These are phyloP conservation scores for Cyberlindnera subsufficiens DNA, from an alignment of 805 yeast genomes.

Conservation along the genomic window DNA sequence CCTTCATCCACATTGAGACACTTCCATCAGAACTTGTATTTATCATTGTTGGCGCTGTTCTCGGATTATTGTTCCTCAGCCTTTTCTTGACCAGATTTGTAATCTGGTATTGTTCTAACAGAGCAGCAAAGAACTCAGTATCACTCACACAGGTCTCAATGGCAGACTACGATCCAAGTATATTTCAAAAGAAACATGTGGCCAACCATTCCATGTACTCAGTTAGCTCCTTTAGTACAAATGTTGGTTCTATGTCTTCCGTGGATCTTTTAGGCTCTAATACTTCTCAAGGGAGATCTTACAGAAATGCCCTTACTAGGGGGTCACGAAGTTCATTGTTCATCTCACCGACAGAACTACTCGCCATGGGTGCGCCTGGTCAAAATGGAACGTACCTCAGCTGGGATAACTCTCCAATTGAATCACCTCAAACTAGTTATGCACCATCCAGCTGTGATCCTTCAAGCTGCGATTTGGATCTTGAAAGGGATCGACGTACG, in stretches of 20 bases:
- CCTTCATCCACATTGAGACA: slow-evolving; percentile 42
- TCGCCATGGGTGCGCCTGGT: slow-evolving; percentile 16
- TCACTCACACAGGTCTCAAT: slow-evolving; percentile 1
- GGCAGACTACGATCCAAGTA: slow-evolving; percentile 19
- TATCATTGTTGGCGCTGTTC: slow-evolving; percentile 66
- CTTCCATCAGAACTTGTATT: slow-evolving; percentile 70
- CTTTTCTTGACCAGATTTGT: slow-evolving; percentile 21
- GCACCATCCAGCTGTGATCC: slow-evolving; percentile 2
- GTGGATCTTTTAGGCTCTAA: slow-evolving; percentile 8
- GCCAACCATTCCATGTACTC: slow-evolving; percentile 26
- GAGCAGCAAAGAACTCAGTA: slow-evolving; percentile 20
- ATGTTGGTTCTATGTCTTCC: slow-evolving; percentile 17
- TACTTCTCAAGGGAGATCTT: slow-evolving; percentile 19
- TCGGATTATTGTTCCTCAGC: slow-evolving; percentile 38
- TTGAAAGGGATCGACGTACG: background rate
- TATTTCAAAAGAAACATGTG: slow-evolving; percentile 18
- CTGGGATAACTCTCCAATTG: slow-evolving; percentile 18
- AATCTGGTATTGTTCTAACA: slow-evolving; percentile 22
- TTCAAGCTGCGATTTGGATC: background rate
- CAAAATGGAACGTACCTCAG: slow-evolving; percentile 5
- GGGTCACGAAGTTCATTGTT: slow-evolving; percentile 40
- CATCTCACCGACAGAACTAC: slow-evolving; percentile 44
- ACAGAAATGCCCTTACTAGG: slow-evolving; percentile 19
- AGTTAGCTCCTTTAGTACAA: slow-evolving; percentile 25
- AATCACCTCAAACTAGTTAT: slow-evolving; percentile 16